A percentile compares a stretch with the other conserved stretches of the same genome.
Conservation (phyloP, 2,329 filamentous ascomycete species). For the Aspergillus transmontanensis region DNA sequence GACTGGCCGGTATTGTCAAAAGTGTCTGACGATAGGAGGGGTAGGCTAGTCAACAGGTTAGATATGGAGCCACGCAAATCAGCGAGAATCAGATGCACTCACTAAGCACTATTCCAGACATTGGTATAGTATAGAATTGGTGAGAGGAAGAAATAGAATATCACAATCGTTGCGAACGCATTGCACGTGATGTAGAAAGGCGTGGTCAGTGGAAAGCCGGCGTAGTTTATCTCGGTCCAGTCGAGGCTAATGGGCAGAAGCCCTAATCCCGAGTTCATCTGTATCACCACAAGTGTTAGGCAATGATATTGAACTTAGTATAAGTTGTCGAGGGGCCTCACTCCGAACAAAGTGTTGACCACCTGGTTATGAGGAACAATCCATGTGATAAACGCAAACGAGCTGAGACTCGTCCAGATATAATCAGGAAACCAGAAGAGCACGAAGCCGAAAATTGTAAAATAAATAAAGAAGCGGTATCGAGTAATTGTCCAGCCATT, state of each 20-base stretch:
- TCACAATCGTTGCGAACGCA: slow-evolving; percentile 57
- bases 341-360: slow-evolving; percentile 30
- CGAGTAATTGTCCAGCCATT: slow-evolving; percentile 24
- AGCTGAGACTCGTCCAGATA: slow-evolving; percentile 51
- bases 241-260: slow-evolving; percentile 50
- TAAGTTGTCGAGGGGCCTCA: neutral
- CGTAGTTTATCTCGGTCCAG: slow-evolving; percentile 44
- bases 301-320: too few species aligned
- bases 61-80: neutral
- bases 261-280: slow-evolving; percentile 28
- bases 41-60: slow-evolving; percentile 22
- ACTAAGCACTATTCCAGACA: slow-evolving; percentile 47
- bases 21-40: slow-evolving; percentile 31
- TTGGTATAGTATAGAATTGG: slow-evolving; percentile 61
- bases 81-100: neutral
- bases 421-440: slow-evolving; percentile 56
- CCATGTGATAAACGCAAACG: slow-evolving; percentile 51
- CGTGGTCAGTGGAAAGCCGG: slow-evolving; percentile 29
- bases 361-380: slow-evolving; percentile 47
- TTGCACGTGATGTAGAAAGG: slow-evolving; percentile 54
- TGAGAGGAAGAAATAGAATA: slow-evolving; percentile 55
- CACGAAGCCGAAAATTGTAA: slow-evolving; percentile 20
- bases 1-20: slow-evolving; percentile 36
- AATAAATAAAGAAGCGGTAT: slow-evolving; percentile 24
- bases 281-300: slow-evolving; percentile 1